Evolutionary conservation across 148 eudicot species (phyloP).

Genomic region (Diospyros kaki): DNA sequence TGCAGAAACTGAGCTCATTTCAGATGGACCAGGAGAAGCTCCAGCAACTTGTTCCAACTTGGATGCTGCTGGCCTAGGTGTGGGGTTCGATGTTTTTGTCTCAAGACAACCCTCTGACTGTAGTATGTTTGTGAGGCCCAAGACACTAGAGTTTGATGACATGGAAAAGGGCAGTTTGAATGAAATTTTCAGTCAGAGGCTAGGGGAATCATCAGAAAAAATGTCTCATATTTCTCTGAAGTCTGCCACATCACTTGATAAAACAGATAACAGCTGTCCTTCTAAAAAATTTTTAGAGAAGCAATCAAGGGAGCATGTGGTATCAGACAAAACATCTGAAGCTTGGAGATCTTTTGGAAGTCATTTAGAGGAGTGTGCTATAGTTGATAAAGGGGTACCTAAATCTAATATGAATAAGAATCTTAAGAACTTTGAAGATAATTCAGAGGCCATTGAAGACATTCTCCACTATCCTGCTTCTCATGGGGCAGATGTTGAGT

Average conservation of each 20-base stretch:
- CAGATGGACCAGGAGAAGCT: conserved; percentile 13
- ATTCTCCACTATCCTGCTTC: conserved; percentile 14
- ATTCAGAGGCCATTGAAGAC: conserved; percentile 1
- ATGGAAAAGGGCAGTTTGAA: conserved; percentile 26
- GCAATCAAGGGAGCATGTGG: conserved; percentile 16
- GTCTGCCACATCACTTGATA: conserved; percentile 21
- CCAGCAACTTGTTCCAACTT: conserved; percentile 16
- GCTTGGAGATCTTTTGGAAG: conserved; percentile 8
- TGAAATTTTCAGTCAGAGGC: conserved; percentile 16
- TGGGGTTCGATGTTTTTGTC: conserved; percentile 22
- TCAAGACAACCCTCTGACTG: conserved; percentile 19
- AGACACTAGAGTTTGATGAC: conserved; percentile 45
- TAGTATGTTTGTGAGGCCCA: conserved; percentile 37
- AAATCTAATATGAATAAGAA: conserved; percentile 8
- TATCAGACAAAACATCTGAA: conserved; percentile 14
- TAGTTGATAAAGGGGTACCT: conserved; percentile 5
- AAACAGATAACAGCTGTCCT: conserved; percentile 9
- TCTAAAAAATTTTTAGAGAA: conserved; percentile 13
- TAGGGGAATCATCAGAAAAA: conserved; percentile 12
- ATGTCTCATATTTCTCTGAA: conserved; percentile 9
- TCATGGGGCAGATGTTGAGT: conserved; percentile 5
- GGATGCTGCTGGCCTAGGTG: conserved; percentile 16
- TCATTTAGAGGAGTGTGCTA: conserved; percentile 10
- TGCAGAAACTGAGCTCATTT: conserved; percentile 16
- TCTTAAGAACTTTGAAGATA: conserved; percentile 14